A percentile compares a stretch with the other conserved stretches of the same genome.
These are phyloP conservation scores for Emmonsiellopsis sp. DNA, from an alignment of 2,329 filamentous ascomycete genomes.

Conservation along the genomic window DNA sequence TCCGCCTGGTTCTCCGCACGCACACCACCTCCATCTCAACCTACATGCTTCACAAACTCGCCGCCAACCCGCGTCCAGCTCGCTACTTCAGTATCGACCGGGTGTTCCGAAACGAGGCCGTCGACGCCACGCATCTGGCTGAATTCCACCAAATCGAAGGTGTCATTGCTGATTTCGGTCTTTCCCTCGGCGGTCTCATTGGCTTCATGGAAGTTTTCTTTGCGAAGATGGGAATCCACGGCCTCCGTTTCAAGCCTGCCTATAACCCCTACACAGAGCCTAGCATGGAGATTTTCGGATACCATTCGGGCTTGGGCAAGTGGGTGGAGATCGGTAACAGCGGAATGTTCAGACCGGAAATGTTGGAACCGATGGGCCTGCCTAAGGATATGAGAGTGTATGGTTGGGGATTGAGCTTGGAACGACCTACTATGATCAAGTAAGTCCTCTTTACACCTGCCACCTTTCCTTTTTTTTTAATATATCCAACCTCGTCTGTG, in stretches of 20 bases:
- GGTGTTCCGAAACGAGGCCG: conserved; percentile 95
- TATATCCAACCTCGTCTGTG: neutral
- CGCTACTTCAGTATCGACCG: conserved; percentile 98
- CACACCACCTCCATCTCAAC: conserved; percentile 92
- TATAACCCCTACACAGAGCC: conserved; percentile 96
- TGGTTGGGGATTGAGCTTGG: conserved; percentile 83
- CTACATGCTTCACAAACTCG: conserved; percentile 82
- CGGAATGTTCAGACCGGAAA: conserved; percentile 97
- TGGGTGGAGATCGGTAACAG: conserved; percentile 97
- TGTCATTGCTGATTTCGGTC: conserved; percentile 91
- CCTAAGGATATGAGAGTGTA: conserved; percentile 88
- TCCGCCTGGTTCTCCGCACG: conserved; percentile 81
- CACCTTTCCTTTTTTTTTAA: conserved; percentile 6
- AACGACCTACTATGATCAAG: conserved; percentile 97
- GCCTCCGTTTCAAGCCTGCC: conserved; percentile 90
- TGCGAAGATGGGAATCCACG: conserved; percentile 80
- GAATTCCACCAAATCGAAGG: conserved; percentile 99
- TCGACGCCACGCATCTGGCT: conserved; percentile 91
- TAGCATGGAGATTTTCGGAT: conserved; percentile 96
- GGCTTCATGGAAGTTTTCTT: conserved; percentile 96
- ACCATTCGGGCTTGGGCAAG: conserved; percentile 78
- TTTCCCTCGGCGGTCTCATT: conserved; percentile 87
- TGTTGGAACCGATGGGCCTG: conserved; percentile 90
- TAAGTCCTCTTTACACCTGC: conserved; percentile 35
- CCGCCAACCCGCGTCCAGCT: conserved; percentile 72